Conservation (phyloP, 2,329 filamentous ascomycete species). For the Paracamarosporium sp. region DNA sequence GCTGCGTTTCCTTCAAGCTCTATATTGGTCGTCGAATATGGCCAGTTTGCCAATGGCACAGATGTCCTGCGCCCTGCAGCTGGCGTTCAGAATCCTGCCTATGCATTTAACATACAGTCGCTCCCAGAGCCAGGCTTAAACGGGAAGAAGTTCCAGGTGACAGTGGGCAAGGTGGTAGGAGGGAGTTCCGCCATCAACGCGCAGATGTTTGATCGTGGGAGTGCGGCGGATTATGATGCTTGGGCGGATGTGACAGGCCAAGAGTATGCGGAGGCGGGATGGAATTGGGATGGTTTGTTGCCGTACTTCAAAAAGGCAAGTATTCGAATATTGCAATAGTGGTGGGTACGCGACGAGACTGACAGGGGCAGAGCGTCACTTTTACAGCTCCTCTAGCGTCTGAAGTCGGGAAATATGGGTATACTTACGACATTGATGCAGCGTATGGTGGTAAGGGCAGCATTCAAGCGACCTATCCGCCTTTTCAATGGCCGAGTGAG, state of each 20-base stretch:
- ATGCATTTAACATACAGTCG: conserved; percentile 4
- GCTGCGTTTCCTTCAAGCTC: conserved; percentile 7
- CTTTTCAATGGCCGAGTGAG: conserved; percentile 20
- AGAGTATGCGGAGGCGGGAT: conserved; percentile 51
- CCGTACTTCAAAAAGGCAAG: conserved; percentile 41
- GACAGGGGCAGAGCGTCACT: conserved; percentile 6
- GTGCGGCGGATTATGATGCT: conserved; percentile 49
- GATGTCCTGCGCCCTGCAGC: conserved; percentile 11
- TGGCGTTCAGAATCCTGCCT: neutral
- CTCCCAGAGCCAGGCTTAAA: conserved; percentile 1
- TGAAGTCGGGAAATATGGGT: conserved; percentile 12
- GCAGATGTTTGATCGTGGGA: conserved; percentile 38
- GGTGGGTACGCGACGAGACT: no score
- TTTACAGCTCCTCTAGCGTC: conserved; percentile 9
- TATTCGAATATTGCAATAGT: neutral
- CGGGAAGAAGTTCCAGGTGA: conserved; percentile 1
- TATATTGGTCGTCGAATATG: neutral
- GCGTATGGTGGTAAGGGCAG: conserved; percentile 18
- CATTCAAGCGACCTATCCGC: conserved; percentile 18
- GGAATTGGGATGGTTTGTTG: conserved; percentile 59
- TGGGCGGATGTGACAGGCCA: conserved; percentile 47
- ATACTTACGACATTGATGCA: conserved; percentile 16
- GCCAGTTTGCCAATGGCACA: neutral
- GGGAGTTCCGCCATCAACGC: conserved; percentile 40
- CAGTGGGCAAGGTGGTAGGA: conserved; percentile 31